Evolutionary conservation across 2,329 filamentous ascomycete species (phyloP).

Genomic region (Cladosporium sp.): DNA sequence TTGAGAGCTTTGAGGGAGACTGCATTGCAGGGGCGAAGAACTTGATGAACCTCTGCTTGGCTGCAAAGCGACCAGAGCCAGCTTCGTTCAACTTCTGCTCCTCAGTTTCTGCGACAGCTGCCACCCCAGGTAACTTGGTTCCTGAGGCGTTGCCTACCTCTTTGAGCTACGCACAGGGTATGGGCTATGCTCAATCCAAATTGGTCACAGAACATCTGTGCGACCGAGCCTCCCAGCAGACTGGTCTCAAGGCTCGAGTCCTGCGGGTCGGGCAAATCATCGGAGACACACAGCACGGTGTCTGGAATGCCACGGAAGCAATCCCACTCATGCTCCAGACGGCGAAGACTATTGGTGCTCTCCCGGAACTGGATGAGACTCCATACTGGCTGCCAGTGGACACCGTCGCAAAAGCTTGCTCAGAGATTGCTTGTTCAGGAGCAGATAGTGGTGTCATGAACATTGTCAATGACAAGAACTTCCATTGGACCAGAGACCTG

Average conservation of each 20-base stretch:
- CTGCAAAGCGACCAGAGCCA: slow-evolving; percentile 32
- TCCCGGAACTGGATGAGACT: slow-evolving; percentile 45
- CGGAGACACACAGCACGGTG: slow-evolving; percentile 47
- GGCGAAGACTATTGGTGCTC: slow-evolving; percentile 47
- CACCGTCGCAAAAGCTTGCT: slow-evolving; percentile 40
- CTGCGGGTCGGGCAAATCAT: slow-evolving; percentile 47
- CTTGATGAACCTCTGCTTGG: slow-evolving; percentile 27
- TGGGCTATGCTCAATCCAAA: slow-evolving; percentile 21
- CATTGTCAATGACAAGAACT: slow-evolving; percentile 48
- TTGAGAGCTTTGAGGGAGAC: slow-evolving; percentile 34
- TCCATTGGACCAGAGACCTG: slow-evolving; percentile 56
- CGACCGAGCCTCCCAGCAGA: slow-evolving; percentile 31
- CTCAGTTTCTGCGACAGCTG: slow-evolving; percentile 23
- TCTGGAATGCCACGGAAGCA: slow-evolving; percentile 54
- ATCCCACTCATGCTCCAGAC: slow-evolving; percentile 53
- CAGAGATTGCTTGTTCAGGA: slow-evolving; percentile 28
- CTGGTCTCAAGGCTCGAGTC: slow-evolving; percentile 29
- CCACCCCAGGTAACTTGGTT: neutral
- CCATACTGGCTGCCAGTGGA: slow-evolving; percentile 49
- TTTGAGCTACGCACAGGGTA: slow-evolving; percentile 9
- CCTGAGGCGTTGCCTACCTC: slow-evolving; percentile 3
- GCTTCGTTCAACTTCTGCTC: slow-evolving; percentile 16
- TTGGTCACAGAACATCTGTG: slow-evolving; percentile 33
- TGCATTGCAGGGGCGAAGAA: slow-evolving; percentile 25
- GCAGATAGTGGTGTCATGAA: slow-evolving; percentile 28